Percentiles rank a stretch among this genome's conserved stretches.
These are phyloP conservation scores for Quercus alba DNA, from an alignment of 306 rosid genomes.

Conservation along the genomic window DNA sequence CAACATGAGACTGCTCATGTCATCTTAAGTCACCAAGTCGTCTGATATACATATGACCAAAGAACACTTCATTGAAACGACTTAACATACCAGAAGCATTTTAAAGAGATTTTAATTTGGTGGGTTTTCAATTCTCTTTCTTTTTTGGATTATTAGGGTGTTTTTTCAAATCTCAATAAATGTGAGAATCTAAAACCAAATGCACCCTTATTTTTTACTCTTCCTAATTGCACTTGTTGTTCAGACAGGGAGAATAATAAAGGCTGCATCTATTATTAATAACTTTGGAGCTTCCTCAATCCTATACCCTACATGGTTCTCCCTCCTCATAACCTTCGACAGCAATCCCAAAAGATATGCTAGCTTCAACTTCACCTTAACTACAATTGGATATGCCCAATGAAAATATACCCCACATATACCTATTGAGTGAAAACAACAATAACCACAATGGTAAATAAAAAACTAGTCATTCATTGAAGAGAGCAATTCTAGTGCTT, in stretches of 20 bases:
- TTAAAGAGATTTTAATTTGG: not conserved
- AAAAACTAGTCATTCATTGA: not conserved
- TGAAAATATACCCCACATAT: not conserved
- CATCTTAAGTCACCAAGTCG: not conserved
- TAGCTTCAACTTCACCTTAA: not conserved
- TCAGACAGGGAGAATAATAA: not conserved
- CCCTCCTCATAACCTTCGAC: not conserved
- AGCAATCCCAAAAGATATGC: not conserved
- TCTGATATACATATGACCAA: not conserved
- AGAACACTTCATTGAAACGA: not conserved
- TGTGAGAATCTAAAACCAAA: not conserved
- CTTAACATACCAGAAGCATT: not conserved
- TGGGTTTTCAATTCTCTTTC: not conserved
- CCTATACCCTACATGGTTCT: no score
- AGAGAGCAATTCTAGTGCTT: no score
- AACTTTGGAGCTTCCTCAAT: no score
- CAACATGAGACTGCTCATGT: not conserved
- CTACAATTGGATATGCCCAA: not conserved
- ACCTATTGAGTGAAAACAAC: not conserved
- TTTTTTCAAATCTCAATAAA: not conserved
- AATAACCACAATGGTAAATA: not conserved
- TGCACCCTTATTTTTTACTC: not conserved
- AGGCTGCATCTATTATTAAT: not conserved
- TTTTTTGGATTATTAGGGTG: no score
- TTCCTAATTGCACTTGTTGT: not conserved